Evolutionary conservation across 73 alveolate species (phyloP).

Genomic region (Urostyla sp.): DNA sequence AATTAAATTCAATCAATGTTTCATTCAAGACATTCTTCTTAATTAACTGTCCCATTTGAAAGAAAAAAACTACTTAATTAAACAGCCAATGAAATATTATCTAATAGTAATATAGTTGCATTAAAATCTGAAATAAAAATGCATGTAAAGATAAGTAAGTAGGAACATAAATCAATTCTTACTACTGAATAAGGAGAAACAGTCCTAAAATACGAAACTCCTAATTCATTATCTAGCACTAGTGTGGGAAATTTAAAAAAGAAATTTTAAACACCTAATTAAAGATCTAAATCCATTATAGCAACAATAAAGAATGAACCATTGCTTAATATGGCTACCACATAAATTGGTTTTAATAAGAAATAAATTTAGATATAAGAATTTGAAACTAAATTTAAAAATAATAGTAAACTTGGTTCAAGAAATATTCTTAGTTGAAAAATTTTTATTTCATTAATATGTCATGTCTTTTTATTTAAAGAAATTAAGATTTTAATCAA

Average conservation of each 20-base stretch:
- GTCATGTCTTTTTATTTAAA: no score
- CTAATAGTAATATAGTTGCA: neutral
- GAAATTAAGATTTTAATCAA: no score
- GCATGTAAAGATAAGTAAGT: neutral
- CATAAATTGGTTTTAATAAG: no score
- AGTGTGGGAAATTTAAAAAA: slow-evolving; percentile 16
- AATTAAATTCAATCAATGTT: neutral
- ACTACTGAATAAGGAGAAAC: neutral
- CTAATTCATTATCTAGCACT: neutral
- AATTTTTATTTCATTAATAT: no score
- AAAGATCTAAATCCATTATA: slow-evolving; percentile 16
- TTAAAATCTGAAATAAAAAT: neutral
- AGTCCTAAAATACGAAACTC: slow-evolving; percentile 25
- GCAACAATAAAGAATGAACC: no score
- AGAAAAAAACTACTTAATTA: neutral
- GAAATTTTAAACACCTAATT: neutral
- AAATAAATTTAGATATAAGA: no score
- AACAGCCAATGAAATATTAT: neutral
- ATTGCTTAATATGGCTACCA: no score
- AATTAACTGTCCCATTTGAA: neutral
- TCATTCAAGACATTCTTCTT: neutral
- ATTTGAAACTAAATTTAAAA: no score
- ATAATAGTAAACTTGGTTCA: no score
- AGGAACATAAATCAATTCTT: neutral
- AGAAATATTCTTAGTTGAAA: no score